Evolutionary conservation across 495 filamentous ascomycete species (phyloP).

Genomic region (Hypoxylon fuscum): DNA sequence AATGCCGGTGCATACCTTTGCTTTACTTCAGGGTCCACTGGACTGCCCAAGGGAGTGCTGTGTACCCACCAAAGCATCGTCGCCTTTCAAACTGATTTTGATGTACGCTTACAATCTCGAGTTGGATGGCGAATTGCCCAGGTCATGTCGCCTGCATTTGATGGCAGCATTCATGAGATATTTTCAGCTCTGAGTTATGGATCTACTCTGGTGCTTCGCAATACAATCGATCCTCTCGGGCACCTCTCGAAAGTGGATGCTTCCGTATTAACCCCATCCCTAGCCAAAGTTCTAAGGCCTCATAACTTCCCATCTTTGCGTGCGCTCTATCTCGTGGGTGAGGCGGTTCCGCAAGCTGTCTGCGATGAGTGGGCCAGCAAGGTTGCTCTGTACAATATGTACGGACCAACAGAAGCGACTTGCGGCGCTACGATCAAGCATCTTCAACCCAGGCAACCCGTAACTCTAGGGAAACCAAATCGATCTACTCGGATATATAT

Average conservation of each 20-base stretch:
- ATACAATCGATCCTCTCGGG: not conserved
- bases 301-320: not conserved
- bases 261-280: not conserved
- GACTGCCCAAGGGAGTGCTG: slow-evolving; percentile 47
- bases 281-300: not conserved
- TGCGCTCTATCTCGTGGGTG: not conserved
- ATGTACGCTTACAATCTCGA: slow-evolving; percentile 37
- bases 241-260: not conserved
- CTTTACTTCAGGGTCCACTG: slow-evolving; percentile 52
- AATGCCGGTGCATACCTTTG: slow-evolving; percentile 40
- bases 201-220: slow-evolving; percentile 36
- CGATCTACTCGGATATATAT: not conserved
- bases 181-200: slow-evolving; percentile 53
- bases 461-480: slow-evolving; percentile 39
- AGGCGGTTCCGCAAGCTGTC: not conserved
- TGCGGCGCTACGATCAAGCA: slow-evolving; percentile 41
- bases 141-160: slow-evolving; percentile 49
- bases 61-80: slow-evolving; percentile 36
- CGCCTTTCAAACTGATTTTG: slow-evolving; percentile 35
- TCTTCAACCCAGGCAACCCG: slow-evolving; percentile 23
- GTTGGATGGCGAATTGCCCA: slow-evolving; percentile 46
- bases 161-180: slow-evolving; percentile 52
- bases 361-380: slow-evolving; percentile 31
- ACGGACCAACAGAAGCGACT: slow-evolving; percentile 51
- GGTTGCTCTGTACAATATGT: slow-evolving; percentile 51